Conservation (phyloP, 75 land plant genomes). For the Adiantum capillusveneris region DNA sequence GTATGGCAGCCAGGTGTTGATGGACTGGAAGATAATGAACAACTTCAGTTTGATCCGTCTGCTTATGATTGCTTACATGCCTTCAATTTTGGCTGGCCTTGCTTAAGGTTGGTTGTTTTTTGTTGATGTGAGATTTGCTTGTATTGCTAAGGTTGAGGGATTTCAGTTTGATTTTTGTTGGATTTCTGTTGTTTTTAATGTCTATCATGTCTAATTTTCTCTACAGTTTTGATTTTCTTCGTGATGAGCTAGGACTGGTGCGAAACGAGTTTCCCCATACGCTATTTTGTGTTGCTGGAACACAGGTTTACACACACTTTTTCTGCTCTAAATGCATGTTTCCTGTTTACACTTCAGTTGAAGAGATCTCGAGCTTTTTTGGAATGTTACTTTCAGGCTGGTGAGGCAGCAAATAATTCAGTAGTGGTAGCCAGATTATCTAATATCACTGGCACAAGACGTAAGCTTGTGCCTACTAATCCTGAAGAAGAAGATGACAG, state of each 20-base stretch:
- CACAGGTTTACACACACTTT: constrained; percentile 92
- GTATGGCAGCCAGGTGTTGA: constrained; percentile 98
- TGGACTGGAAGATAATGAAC: constrained; percentile 70
- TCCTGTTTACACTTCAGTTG: no score
- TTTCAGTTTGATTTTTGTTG: neutral
- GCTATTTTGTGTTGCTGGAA: constrained; percentile 69
- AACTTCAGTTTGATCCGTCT: constrained; percentile 82
- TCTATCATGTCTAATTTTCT: constrained; percentile 1
- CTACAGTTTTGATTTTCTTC: constrained; percentile 78
- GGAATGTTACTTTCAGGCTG: constrained; percentile 53
- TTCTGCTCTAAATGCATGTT: no score
- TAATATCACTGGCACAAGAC: constrained; percentile 66
- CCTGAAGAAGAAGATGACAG: constrained; percentile 48
- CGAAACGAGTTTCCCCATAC: constrained; percentile 88
- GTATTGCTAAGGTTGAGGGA: neutral
- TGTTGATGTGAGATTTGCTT: neutral
- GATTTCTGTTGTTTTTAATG: neutral
- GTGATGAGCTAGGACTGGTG: constrained; percentile 65
- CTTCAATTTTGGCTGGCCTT: constrained; percentile 90
- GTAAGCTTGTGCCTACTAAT: constrained; percentile 38
- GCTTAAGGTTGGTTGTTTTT: constrained; percentile 53
- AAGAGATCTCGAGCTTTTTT: no score
- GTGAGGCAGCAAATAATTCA: constrained; percentile 56
- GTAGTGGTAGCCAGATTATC: constrained; percentile 69
- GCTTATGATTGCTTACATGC: constrained; percentile 85